phyloP scores from a whole-genome alignment of 768 basidiomycete species.

The Boletus vinaceobasis region DNA sequence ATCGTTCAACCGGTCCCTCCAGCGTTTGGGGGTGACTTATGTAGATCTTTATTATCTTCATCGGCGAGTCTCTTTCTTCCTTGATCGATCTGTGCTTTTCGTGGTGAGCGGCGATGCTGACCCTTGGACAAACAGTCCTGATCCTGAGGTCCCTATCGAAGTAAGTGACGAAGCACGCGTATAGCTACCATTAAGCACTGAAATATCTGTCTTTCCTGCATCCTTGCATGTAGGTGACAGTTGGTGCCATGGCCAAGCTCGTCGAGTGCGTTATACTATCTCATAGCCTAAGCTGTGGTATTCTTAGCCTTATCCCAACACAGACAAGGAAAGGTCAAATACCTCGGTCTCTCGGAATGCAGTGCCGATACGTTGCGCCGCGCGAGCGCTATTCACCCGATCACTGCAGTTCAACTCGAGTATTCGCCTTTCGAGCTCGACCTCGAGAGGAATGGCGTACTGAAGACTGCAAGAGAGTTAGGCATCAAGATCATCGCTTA shows the following conservation, averaged over 20 bases:
- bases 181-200: background rate
- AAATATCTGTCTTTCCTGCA: background rate
- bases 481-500: conserved; percentile 50
- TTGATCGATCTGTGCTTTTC: too few species aligned
- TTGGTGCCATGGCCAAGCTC: conserved; percentile 49
- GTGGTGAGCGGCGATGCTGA: background rate
- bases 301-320: conserved; percentile 13
- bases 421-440: conserved; percentile 50
- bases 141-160: conserved; percentile 46
- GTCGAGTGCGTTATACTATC: conserved; percentile 39
- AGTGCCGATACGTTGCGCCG: conserved; percentile 46
- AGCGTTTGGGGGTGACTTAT: conserved; percentile 38
- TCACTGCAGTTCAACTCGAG: conserved; percentile 48
- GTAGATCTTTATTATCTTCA: conserved; percentile 51
- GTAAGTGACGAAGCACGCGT: conserved; percentile 15
- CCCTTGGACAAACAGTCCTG: conserved; percentile 30
- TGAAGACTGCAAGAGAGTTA: conserved; percentile 45
- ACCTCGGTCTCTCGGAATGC: conserved; percentile 53
- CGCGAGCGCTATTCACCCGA: conserved; percentile 49
- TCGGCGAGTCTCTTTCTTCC: conserved; percentile 18
- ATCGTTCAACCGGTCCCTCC: conserved; percentile 38
- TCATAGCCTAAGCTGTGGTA: too few species aligned
- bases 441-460: conserved; percentile 43
- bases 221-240: conserved; percentile 31
- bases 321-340: conserved; percentile 39